phyloP scores from a whole-genome alignment of 257 asterid species.

The Primulina huaijiensis region DNA sequence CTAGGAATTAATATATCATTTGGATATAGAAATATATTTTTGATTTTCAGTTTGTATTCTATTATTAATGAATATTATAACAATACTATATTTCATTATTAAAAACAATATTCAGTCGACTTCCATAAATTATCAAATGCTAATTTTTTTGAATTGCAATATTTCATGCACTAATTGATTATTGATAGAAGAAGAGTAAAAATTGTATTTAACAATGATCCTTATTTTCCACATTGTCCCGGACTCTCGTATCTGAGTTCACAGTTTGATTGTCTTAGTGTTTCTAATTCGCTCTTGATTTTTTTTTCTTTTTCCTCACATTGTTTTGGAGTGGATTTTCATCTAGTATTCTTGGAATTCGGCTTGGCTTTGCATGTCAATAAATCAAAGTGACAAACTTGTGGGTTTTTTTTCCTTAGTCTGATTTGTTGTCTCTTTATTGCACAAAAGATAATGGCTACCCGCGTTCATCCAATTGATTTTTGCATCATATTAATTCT shows the following conservation, averaged over 20 bases:
- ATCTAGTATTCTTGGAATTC: conserved; percentile 29
- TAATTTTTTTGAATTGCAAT: too few relatives aligned
- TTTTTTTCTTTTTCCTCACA: conserved; percentile 16
- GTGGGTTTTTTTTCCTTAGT: conserved; percentile 9
- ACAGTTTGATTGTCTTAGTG: conserved; percentile 31
- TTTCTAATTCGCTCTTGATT: conserved; percentile 27
- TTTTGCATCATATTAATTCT: neutral
- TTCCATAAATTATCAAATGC: too few relatives aligned
- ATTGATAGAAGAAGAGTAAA: too few relatives aligned
- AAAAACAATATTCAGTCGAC: too few relatives aligned
- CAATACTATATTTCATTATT: too few relatives aligned
- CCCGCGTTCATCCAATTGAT: conserved; percentile 19
- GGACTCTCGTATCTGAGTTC: conserved; percentile 36
- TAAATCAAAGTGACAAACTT: conserved; percentile 36
- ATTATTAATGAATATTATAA: too few relatives aligned
- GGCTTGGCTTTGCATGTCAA: conserved; percentile 18
- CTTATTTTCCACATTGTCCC: conserved; percentile 42
- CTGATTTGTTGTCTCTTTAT: conserved; percentile 21
- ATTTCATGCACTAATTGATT: too few relatives aligned
- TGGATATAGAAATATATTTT: too few relatives aligned
- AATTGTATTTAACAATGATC: neutral
- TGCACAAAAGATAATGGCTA: conserved; percentile 8
- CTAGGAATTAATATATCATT: too few relatives aligned
- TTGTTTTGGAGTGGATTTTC: conserved; percentile 21
- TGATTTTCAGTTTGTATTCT: too few relatives aligned